A percentile compares a stretch with the other conserved stretches of the same genome.
These are phyloP conservation scores for Chrysopogon serrulatus DNA, from an alignment of 176 grass and related monocot species.

Conservation along the genomic window DNA sequence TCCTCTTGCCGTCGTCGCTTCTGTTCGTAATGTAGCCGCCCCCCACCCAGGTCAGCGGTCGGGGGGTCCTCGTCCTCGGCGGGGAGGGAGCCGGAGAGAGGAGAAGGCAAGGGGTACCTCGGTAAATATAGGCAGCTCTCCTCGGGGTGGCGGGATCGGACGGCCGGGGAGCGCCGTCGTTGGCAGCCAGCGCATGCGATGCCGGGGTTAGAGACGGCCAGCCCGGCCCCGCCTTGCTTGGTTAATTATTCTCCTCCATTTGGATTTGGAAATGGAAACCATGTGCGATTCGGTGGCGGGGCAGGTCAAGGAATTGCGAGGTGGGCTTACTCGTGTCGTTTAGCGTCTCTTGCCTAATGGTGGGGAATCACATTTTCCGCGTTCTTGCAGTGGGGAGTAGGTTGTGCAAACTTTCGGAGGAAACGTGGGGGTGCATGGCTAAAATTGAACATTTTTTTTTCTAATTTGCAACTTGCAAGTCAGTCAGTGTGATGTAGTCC, in stretches of 20 bases:
- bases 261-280: neutral
- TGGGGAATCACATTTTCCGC: neutral
- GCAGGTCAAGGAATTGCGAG: neutral
- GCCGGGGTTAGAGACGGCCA: conserved; percentile 5
- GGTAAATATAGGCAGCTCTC: neutral
- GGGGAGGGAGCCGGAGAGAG: neutral
- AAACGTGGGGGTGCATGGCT: neutral
- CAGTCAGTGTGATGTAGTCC: too few species aligned
- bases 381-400: neutral
- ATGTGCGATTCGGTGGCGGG: conserved; percentile 8
- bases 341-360: neutral
- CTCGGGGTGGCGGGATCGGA: neutral
- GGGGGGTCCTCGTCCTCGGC: neutral
- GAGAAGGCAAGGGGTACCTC: neutral
- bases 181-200: neutral
- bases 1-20: neutral
- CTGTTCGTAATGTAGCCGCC: conserved; percentile 15
- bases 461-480: neutral
- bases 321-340: neutral
- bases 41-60: neutral
- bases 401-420: too few species aligned
- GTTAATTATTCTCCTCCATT: neutral
- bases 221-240: neutral
- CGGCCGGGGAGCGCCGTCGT: neutral
- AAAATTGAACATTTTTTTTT: neutral